A percentile compares a stretch with the other conserved stretches of the same genome.
These are phyloP conservation scores for Delonix regia DNA, from an alignment of 306 rosid species.

Conservation along the genomic window DNA sequence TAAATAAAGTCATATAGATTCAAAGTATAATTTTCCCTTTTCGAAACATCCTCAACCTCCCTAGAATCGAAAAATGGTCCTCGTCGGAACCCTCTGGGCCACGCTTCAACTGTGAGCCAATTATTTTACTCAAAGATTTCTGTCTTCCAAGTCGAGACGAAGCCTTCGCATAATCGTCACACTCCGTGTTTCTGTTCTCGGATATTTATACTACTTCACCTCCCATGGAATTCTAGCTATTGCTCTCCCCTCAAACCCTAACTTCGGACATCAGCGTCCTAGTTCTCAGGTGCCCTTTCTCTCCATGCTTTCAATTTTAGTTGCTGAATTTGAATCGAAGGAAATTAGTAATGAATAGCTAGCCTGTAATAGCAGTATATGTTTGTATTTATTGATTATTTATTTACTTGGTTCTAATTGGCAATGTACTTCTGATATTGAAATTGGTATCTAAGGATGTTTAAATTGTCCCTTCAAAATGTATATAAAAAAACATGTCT, in stretches of 20 bases:
- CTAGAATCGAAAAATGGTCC: too few relatives aligned
- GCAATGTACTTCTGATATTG: neutral
- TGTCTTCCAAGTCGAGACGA: neutral
- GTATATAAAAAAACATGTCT: neutral
- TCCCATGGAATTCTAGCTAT: neutral
- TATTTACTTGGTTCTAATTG: neutral
- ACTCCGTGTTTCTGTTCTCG: neutral
- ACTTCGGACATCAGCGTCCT: constrained; percentile 2
- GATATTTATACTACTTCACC: neutral
- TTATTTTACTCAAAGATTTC: neutral
- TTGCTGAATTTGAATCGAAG: constrained; percentile 2
- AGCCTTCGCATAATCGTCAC: neutral
- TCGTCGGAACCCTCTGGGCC: too few relatives aligned
- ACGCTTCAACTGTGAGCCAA: neutral
- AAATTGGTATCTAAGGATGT: neutral
- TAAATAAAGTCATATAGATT: too few relatives aligned
- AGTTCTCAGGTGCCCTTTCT: constrained; percentile 25
- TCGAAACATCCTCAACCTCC: too few relatives aligned
- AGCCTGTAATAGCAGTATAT: neutral
- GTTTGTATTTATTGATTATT: neutral
- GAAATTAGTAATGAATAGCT: neutral
- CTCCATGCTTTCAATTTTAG: neutral
- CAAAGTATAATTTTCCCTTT: too few relatives aligned
- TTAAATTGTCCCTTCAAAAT: neutral
- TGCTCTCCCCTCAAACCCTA: constrained; percentile 35